Evolutionary conservation across 345 rosid species (phyloP).

Genomic region (Citrus medica): DNA sequence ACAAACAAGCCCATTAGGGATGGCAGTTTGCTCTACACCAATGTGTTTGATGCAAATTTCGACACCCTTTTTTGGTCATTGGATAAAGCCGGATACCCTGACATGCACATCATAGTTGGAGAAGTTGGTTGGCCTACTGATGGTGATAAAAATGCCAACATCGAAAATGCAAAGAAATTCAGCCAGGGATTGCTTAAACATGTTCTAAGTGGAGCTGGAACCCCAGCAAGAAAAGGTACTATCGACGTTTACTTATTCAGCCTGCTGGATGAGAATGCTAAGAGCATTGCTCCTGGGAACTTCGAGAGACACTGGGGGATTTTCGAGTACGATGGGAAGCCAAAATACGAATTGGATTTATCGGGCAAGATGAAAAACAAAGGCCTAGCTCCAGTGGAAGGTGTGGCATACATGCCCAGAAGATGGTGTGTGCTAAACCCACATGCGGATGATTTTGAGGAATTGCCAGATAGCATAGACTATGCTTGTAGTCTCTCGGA

Average conservation of each 20-base stretch:
- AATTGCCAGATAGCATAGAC: slow-evolving; percentile 44
- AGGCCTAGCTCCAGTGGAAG: slow-evolving; percentile 48
- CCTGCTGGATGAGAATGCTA: slow-evolving; percentile 60
- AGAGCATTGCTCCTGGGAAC: slow-evolving; percentile 61
- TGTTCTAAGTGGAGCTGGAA: slow-evolving; percentile 54
- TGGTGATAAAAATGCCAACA: slow-evolving; percentile 55
- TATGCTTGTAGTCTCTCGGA: slow-evolving; percentile 73
- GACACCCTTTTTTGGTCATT: slow-evolving; percentile 68
- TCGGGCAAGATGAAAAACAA: slow-evolving; percentile 35
- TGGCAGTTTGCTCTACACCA: slow-evolving; percentile 48
- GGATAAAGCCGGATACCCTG: slow-evolving; percentile 58
- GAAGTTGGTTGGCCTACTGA: slow-evolving; percentile 92
- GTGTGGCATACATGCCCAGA: slow-evolving; percentile 47
- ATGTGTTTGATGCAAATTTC: slow-evolving; percentile 73
- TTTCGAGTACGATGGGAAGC: slow-evolving; percentile 57
- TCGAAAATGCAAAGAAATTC: slow-evolving; percentile 49
- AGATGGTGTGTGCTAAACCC: slow-evolving; percentile 66
- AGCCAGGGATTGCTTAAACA: slow-evolving; percentile 59
- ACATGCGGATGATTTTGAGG: slow-evolving; percentile 28
- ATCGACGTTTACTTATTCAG: slow-evolving; percentile 61
- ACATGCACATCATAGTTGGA: slow-evolving; percentile 59
- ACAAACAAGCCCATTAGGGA: slow-evolving; percentile 48
- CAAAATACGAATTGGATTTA: slow-evolving; percentile 58
- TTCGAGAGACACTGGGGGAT: slow-evolving; percentile 83
- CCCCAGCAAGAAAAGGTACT: slow-evolving; percentile 55